Evolutionary conservation across 192 early-diverging fungal species (phyloP).

Genomic region (Podochytrium sp.): DNA sequence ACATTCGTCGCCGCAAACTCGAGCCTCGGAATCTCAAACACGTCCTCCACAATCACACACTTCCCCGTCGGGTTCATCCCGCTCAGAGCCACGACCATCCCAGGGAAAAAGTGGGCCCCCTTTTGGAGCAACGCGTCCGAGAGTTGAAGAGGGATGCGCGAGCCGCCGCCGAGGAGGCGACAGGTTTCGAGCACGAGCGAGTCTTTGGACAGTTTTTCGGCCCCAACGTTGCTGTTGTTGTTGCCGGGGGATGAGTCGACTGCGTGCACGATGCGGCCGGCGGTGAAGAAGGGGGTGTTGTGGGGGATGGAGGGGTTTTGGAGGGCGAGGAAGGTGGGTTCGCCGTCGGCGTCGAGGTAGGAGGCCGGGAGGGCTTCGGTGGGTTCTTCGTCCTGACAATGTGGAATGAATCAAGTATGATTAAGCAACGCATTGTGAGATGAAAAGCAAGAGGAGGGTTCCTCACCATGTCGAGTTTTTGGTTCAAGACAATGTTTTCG

Average conservation of each 20-base stretch:
- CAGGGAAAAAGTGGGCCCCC: conserved; percentile 82
- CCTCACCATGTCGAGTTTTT: background rate
- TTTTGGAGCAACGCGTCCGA: conserved; percentile 38
- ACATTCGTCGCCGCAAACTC: conserved; percentile 55
- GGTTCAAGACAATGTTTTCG: conserved; percentile 7
- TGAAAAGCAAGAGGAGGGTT: background rate
- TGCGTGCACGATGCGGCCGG: conserved; percentile 82
- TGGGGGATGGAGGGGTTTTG: conserved; percentile 37
- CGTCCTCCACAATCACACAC: conserved; percentile 33
- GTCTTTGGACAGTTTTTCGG: conserved; percentile 66
- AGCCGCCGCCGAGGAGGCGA: conserved; percentile 71
- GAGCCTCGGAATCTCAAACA: conserved; percentile 48
- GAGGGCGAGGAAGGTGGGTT: conserved; percentile 48
- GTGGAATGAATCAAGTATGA: background rate
- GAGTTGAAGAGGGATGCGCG: conserved; percentile 70
- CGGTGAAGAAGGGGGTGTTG: conserved; percentile 66
- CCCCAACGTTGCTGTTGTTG: conserved; percentile 41
- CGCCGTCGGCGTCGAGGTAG: background rate
- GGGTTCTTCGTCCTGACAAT: background rate
- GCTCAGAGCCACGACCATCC: conserved; percentile 80
- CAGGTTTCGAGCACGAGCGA: conserved; percentile 86
- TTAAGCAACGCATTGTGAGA: background rate
- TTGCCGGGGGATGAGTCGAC: background rate
- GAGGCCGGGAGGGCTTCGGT: background rate
- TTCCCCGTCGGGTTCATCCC: conserved; percentile 59